A percentile compares a stretch with the other conserved stretches of the same genome.
phyloP scores from a whole-genome alignment of 768 basidiomycete species.

The Dentipellis sp. region DNA sequence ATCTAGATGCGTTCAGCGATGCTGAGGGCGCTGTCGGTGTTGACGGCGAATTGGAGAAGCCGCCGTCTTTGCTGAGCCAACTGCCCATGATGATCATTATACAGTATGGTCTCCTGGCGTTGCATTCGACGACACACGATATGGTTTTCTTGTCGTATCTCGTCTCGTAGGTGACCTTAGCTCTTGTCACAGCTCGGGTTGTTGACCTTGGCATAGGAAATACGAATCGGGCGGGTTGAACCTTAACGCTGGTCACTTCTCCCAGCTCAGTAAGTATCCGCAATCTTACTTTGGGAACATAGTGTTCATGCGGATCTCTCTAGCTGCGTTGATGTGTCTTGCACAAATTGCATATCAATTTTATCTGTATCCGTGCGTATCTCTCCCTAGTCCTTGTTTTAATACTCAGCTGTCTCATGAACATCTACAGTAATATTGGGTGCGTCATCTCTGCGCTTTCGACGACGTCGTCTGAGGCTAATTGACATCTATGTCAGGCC shows the following conservation, averaged over 20 bases:
- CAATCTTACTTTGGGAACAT: not conserved
- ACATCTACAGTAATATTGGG: conserved; percentile 26
- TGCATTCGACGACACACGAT: conserved; percentile 86
- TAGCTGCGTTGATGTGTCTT: conserved; percentile 90
- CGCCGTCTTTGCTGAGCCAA: conserved; percentile 59
- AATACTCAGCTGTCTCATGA: not conserved
- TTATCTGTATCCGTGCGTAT: conserved; percentile 76
- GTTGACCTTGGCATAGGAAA: conserved; percentile 36
- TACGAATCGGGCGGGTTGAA: conserved; percentile 85
- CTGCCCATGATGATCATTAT: conserved; percentile 80
- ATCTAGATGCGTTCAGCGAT: conserved; percentile 26
- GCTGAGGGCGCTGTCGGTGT: conserved; percentile 20
- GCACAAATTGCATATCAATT: conserved; percentile 90
- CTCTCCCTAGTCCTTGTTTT: not conserved
- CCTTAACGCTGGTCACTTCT: conserved; percentile 85
- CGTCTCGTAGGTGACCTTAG: conserved; percentile 53
- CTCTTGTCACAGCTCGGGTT: not conserved
- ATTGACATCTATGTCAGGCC: conserved; percentile 35
- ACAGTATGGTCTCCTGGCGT: conserved; percentile 83
- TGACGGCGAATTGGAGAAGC: conserved; percentile 40
- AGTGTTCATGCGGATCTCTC: conserved; percentile 9
- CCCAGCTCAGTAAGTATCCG: conserved; percentile 65
- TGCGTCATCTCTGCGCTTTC: conserved; percentile 6
- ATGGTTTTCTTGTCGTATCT: conserved; percentile 89
- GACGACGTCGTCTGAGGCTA: not conserved